phyloP scores from a whole-genome alignment of 176 grass and related monocot species.

The Aegilops umbellulata region DNA sequence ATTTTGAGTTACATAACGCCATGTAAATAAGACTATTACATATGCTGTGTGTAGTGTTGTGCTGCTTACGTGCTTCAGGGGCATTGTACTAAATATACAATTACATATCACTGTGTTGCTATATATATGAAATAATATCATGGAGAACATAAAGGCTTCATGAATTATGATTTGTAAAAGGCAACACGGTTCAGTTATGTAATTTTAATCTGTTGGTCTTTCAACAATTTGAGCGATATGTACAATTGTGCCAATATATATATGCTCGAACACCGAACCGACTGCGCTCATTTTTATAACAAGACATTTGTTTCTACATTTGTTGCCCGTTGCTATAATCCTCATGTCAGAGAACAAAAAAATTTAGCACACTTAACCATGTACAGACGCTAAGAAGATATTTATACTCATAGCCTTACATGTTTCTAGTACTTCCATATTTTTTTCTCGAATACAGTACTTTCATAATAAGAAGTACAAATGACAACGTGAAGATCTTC shows the following conservation, averaged over 20 bases:
- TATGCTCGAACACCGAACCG: not conserved
- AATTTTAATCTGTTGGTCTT: not conserved
- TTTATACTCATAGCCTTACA: not conserved
- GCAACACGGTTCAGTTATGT: constrained; percentile 8
- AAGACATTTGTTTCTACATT: not conserved
- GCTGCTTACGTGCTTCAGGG: constrained; percentile 31
- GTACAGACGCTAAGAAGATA: not conserved
- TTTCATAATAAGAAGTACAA: not conserved
- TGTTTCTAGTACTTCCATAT: not conserved
- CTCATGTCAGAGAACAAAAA: not conserved
- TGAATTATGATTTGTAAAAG: constrained; percentile 38
- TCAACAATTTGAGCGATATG: not conserved
- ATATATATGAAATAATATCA: constrained; percentile 43
- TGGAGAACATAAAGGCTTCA: constrained; percentile 28
- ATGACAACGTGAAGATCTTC: not conserved
- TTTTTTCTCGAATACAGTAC: no score
- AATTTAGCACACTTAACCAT: not conserved
- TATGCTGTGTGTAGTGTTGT: constrained; percentile 13
- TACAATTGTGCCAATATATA: not conserved
- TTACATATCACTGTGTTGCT: constrained; percentile 1
- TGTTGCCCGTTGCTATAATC: not conserved
- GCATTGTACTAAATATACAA: constrained; percentile 35
- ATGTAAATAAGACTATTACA: constrained; percentile 46
- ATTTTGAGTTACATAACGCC: constrained; percentile 33
- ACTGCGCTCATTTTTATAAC: not conserved